Evolutionary conservation across 2,329 filamentous ascomycete genomes (phyloP).

Genomic region (Pseudogymnoascus sp.): DNA sequence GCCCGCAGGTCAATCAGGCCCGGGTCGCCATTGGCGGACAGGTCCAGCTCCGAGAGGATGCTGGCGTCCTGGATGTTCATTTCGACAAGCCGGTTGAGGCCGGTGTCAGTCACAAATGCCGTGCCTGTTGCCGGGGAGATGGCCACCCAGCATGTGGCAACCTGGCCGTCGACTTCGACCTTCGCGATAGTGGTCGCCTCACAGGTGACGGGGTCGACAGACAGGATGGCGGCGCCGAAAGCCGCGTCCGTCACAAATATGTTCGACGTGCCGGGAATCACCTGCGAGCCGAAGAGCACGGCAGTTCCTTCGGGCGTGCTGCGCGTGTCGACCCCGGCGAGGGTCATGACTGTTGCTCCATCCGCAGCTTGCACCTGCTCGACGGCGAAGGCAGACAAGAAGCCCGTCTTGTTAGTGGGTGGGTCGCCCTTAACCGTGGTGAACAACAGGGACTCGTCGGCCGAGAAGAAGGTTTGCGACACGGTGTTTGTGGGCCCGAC

Average conservation of each 20-base stretch:
- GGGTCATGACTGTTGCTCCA: conserved; percentile 16
- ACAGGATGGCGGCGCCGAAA: conserved; percentile 46
- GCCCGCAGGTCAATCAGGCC: conserved; percentile 49
- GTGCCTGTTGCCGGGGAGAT: conserved; percentile 41
- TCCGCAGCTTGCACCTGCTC: neutral
- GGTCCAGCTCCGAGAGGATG: conserved; percentile 37
- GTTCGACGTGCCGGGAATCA: conserved; percentile 37
- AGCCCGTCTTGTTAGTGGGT: conserved; percentile 46
- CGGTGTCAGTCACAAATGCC: conserved; percentile 53
- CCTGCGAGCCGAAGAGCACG: conserved; percentile 47
- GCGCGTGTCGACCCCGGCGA: conserved; percentile 23
- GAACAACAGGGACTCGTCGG: conserved; percentile 43
- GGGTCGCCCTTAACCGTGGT: conserved; percentile 56
- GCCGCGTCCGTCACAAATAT: conserved; percentile 50
- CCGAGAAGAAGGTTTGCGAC: conserved; percentile 53
- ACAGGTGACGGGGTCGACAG: conserved; percentile 42
- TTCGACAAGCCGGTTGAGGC: conserved; percentile 46
- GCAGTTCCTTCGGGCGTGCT: conserved; percentile 46
- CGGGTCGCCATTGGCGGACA: conserved; percentile 36
- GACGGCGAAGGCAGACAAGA: conserved; percentile 45
- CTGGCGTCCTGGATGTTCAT: conserved; percentile 43
- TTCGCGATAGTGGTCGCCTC: conserved; percentile 25
- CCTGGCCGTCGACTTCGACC: conserved; percentile 40
- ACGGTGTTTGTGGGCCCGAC: conserved; percentile 50
- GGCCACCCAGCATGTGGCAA: conserved; percentile 52